Evolutionary conservation across 805 yeast species (phyloP), one percentile per base, ranked within the genome.

Genomic region (Pichia cabralensis): DNA sequence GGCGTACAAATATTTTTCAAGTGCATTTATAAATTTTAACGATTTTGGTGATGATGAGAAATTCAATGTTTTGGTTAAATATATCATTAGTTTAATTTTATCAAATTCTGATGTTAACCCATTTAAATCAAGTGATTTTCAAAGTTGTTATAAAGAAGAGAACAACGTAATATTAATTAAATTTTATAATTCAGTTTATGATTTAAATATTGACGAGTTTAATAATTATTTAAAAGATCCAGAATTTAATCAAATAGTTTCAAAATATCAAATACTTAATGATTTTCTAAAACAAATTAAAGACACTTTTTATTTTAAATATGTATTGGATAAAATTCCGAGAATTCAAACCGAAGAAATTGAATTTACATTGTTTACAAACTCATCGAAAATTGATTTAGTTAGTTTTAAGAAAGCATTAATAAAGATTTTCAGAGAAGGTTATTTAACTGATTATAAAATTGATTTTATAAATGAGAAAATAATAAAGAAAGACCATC

Each of bases 81-180:
- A 77, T 36, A 73, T 78, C 3, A 48, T 83, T 15, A 69, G 78
- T 18, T 71, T 80, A 5, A 56, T 80, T 32, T 58, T 83, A 28
- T 64, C 74, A n/a, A 77, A 76, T 35, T 74, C 68, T 28, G 77
- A 72, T 41, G 71, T 80, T 35, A 75, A 77, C 46, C 83, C 84
- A 2, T 79, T 80, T 46, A 80, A 76, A 42, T 71, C 83, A 1
- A 81, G 75, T 47, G 89, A 80, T 52, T 76, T 82, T 34, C 60
- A 57, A 37, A 57, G 60, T 8, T 55, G 56, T 34, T 26, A 48
- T 8, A 46, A 47, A 25, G 15, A 42, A 2, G 33, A 40, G 6
- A 39, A 38, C 5, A 41, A 56, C 22, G 34, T 42, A 19, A 32
- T 32, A 18, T 34, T 57, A 23, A 46, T 56, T 50, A 39, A 47